A percentile compares a stretch with the other conserved stretches of the same genome.
These are phyloP conservation scores for Oropetium thomaeum DNA, from an alignment of 176 grass and related monocot species.

Conservation along the genomic window DNA sequence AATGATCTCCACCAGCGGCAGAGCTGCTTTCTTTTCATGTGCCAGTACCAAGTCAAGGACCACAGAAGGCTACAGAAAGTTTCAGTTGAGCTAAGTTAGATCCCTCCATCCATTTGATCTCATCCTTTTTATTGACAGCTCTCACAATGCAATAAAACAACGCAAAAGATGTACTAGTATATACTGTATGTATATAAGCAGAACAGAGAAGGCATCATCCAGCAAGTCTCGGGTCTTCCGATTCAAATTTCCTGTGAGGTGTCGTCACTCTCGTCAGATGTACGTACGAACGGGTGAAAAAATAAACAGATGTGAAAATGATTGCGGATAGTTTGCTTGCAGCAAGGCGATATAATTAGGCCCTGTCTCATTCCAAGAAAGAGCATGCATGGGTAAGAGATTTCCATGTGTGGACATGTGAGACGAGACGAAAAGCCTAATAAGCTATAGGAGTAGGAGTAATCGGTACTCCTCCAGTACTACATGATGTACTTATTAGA, in stretches of 20 bases:
- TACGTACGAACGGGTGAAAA: constrained; percentile 18
- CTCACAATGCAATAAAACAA: neutral
- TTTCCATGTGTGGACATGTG: constrained; percentile 28
- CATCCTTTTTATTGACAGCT: constrained; percentile 28
- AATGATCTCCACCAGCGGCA: constrained; percentile 43
- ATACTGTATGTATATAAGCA: no score
- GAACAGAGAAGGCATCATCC: neutral
- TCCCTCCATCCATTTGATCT: neutral
- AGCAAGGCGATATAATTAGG: neutral
- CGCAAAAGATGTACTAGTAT: no score
- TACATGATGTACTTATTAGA: neutral
- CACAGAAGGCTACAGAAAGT: constrained; percentile 32
- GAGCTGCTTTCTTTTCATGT: constrained; percentile 35
- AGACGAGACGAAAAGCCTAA: constrained; percentile 21
- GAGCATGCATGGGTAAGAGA: neutral
- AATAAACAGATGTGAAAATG: constrained; percentile 15
- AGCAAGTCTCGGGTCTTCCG: neutral
- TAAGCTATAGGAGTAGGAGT: neutral
- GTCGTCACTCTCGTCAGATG: neutral
- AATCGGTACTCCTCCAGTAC: neutral
- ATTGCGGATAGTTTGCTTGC: constrained; percentile 25
- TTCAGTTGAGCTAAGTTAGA: constrained; percentile 28
- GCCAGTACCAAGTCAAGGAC: constrained; percentile 28
- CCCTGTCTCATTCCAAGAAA: constrained; percentile 34
- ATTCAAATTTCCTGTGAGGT: neutral